Evolutionary conservation across 768 basidiomycete species (phyloP).

Genomic region (Leccinellum albellum): DNA sequence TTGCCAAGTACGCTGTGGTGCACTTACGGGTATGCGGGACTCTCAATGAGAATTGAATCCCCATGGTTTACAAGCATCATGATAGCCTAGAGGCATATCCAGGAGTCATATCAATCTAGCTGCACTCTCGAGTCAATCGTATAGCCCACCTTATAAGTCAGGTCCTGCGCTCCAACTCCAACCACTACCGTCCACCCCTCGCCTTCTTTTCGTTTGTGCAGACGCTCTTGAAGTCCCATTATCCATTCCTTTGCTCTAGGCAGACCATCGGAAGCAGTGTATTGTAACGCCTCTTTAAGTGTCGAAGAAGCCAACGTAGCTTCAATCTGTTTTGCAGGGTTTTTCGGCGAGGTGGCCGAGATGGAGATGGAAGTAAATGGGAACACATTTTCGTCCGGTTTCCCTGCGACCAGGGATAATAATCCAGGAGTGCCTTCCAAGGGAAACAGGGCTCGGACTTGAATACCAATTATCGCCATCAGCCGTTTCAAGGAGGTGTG

Average conservation of each 20-base stretch:
- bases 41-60: constrained; percentile 73
- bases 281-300: constrained; percentile 52
- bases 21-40: constrained; percentile 63
- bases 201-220: constrained; percentile 54
- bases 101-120: not conserved
- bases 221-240: constrained; percentile 56
- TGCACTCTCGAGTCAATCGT: not conserved
- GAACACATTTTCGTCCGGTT: not conserved
- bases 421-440: not conserved
- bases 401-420: not conserved
- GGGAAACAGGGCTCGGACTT: not conserved
- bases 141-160: constrained; percentile 62
- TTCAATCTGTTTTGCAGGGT: constrained; percentile 36
- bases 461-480: not conserved
- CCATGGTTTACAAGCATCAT: constrained; percentile 64
- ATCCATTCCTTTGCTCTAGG: constrained; percentile 58
- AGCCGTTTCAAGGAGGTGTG: not conserved
- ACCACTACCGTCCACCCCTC: constrained; percentile 70
- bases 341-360: not conserved
- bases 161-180: constrained; percentile 77
- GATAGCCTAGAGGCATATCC: constrained; percentile 48
- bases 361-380: constrained; percentile 14
- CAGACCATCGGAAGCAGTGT: constrained; percentile 64
- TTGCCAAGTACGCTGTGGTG: not conserved
- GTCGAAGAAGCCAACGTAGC: constrained; percentile 50